Evolutionary conservation across 176 grass and related monocot species (phyloP).

Genomic region (Hsuehochloa calcarea): DNA sequence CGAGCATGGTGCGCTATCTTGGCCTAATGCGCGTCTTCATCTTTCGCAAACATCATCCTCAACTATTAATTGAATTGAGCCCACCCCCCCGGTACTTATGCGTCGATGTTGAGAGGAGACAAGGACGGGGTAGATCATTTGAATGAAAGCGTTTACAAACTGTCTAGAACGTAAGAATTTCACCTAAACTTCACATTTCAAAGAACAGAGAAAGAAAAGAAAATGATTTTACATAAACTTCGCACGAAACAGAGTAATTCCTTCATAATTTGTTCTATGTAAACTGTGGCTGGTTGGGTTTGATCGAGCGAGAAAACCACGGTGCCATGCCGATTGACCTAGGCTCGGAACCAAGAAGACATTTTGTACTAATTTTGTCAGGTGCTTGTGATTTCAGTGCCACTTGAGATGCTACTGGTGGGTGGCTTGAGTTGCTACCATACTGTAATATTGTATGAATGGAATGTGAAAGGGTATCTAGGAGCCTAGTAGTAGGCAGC

Average conservation of each 20-base stretch:
- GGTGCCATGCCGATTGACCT: too few relatives aligned
- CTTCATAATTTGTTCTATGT: too few relatives aligned
- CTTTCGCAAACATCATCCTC: background rate
- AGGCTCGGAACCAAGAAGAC: too few relatives aligned
- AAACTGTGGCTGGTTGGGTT: too few relatives aligned
- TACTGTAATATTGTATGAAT: background rate
- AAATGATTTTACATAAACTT: background rate
- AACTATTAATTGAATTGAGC: background rate
- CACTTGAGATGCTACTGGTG: too few relatives aligned
- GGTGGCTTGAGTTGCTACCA: too few relatives aligned
- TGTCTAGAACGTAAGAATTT: background rate
- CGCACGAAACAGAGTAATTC: background rate
- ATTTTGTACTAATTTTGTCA: too few relatives aligned
- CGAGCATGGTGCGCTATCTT: background rate
- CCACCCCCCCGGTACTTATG: background rate
- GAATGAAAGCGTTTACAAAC: background rate
- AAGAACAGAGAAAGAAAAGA: too few relatives aligned
- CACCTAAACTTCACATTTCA: background rate
- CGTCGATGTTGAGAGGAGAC: background rate
- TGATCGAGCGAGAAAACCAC: too few relatives aligned
- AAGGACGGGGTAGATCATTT: background rate
- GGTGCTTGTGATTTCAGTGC: too few relatives aligned
- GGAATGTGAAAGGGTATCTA: background rate
- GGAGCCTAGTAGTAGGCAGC: background rate
- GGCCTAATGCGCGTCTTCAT: background rate